These are phyloP conservation scores for Corinectria fuckeliana DNA, from an alignment of 2,329 filamentous ascomycete genomes.

Conservation along the genomic window DNA sequence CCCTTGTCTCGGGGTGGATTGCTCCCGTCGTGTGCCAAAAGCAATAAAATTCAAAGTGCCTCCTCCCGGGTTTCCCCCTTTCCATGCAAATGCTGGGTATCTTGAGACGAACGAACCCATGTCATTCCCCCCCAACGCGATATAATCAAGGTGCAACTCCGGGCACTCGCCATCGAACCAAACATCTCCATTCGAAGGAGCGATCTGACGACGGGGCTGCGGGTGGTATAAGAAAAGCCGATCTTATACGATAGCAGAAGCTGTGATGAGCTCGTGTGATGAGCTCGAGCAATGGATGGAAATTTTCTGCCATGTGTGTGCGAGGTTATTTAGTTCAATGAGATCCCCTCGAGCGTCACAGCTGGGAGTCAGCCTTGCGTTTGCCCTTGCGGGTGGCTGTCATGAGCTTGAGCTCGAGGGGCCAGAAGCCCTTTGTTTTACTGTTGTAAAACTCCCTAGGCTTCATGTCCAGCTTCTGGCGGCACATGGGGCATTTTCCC, in stretches of 20 bases:
- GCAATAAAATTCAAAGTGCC: constrained; percentile 10
- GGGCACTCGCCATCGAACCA: not conserved
- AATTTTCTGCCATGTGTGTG: not conserved
- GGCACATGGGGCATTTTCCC: constrained; percentile 69
- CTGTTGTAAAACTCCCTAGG: constrained; percentile 47
- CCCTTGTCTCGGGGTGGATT: constrained; percentile 3
- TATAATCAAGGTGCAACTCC: not conserved
- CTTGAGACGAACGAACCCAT: constrained; percentile 25
- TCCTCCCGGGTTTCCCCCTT: constrained; percentile 21
- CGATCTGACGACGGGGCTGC: not conserved
- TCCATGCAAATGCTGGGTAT: constrained; percentile 41
- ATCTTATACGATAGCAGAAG: not conserved
- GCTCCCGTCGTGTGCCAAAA: constrained; percentile 21
- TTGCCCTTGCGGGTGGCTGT: constrained; percentile 60
- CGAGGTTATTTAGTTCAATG: not conserved
- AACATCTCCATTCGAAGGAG: not conserved
- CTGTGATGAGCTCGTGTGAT: too few relatives aligned
- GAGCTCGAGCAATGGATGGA: not conserved
- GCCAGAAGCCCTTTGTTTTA: constrained; percentile 61
- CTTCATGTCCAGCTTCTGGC: constrained; percentile 62
- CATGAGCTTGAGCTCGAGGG: constrained; percentile 68
- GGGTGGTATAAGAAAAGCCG: not conserved
- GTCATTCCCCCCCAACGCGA: constrained; percentile 9
- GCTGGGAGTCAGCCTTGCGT: constrained; percentile 42
- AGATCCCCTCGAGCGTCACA: constrained; percentile 28